Conservation (phyloP, 2,329 filamentous ascomycete species). For the Sporothrix curviconia region DNA sequence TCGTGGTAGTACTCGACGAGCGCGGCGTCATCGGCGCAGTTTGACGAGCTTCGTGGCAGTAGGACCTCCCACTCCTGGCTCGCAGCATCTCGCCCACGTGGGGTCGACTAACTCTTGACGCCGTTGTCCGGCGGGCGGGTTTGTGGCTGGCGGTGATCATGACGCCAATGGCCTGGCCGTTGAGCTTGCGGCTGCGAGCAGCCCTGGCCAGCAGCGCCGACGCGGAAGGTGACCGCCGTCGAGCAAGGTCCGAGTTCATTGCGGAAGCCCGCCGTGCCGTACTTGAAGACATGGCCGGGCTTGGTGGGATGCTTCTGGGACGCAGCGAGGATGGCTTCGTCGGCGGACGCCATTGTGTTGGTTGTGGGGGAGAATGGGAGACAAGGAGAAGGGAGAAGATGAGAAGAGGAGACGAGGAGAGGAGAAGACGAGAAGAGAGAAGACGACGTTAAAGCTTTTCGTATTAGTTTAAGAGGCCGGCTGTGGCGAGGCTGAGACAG, state of each 20-base stretch:
- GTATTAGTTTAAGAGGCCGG: neutral
- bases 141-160: slow-evolving; percentile 97
- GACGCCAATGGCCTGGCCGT: slow-evolving; percentile 86
- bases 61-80: slow-evolving; percentile 89
- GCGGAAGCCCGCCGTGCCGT: slow-evolving; percentile 62
- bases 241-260: slow-evolving; percentile 71
- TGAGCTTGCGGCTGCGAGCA: slow-evolving; percentile 85
- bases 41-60: slow-evolving; percentile 86
- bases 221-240: slow-evolving; percentile 88
- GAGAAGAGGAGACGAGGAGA: neutral
- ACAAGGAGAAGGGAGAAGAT: no score
- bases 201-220: slow-evolving; percentile 80
- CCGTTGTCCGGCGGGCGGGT: slow-evolving; percentile 82
- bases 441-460: neutral
- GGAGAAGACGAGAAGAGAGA: neutral
- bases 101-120: slow-evolving; percentile 94
- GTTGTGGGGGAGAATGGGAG: neutral
- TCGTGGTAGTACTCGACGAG: slow-evolving; percentile 70
- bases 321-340: slow-evolving; percentile 47
- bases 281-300: slow-evolving; percentile 48
- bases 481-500: slow-evolving; percentile 9
- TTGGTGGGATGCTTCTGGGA: slow-evolving; percentile 57
- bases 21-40: slow-evolving; percentile 67
- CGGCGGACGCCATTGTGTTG: slow-evolving; percentile 13
- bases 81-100: slow-evolving; percentile 95